Base-by-base conservation (phyloP, 2,329 filamentous ascomycete genomes). In the Monosporascus sp. region DNA sequence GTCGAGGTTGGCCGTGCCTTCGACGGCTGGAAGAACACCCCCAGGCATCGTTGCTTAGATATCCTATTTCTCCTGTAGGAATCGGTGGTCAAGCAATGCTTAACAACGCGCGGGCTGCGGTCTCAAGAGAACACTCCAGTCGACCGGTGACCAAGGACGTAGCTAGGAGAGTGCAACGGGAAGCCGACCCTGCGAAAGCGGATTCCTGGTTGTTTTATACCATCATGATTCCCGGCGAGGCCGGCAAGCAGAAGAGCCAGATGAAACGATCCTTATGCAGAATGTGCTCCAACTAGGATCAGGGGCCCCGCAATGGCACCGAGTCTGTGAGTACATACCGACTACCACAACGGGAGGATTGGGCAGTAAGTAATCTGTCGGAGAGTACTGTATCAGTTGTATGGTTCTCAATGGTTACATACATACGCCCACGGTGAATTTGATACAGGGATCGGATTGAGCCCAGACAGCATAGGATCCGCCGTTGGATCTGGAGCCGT, bases 1-100 rank as follows among this genome's bases (percentile, higher is more conserved):
- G 60, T 75, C 73, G 57, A 85, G 72, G 68, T 86, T 79, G 56
- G 72, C 63, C 57, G 77, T 75, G 52, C 65, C 64, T 44, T 60
- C 50, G 48, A 62, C 41, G 48, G 62, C 57, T 14, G 31, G 31
- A 34, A 34, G 14, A 46, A 55, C 64, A 59, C 65, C 64, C 44
- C 64, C 66, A 56, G 65, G 62, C 66, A 68, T 68, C 48, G 48
- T 64, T 51, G 51, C 45, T 38, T 6, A 20, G 47, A 44, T 54
- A 44, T 55, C 24, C 24, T 27, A 25, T 25, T 17, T 22, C 25
- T 15, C 41, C 9, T 3, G 7, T 44, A 44, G 7, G 44, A 45
- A 52, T 51, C 49, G 25, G 44, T 48, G 51, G 41, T 55, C 51
- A 57, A 55, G 54, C 49, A 58, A 42, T 58, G 9, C 31, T 34